Percentiles rank a stretch among this genome's conserved stretches.
Evolutionary conservation across 768 basidiomycete species (phyloP).

Genomic region (Heimioporus sp.): DNA sequence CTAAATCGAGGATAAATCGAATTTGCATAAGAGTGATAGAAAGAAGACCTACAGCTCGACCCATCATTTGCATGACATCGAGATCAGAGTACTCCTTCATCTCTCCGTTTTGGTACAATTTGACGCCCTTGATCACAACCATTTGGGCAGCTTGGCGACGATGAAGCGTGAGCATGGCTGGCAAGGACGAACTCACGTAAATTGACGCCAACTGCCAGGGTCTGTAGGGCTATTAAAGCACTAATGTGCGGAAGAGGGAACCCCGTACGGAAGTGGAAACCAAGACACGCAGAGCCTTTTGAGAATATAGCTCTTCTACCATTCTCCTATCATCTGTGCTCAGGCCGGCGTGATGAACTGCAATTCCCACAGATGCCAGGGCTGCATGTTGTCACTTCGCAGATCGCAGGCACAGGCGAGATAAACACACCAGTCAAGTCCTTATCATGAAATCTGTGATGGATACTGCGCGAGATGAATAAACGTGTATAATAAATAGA

Average conservation of each 20-base stretch:
- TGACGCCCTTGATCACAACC: conserved; percentile 91
- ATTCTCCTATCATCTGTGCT: conserved; percentile 65
- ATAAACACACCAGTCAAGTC: conserved; percentile 45
- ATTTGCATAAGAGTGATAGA: not conserved
- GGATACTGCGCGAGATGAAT: conserved; percentile 41
- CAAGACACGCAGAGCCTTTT: conserved; percentile 61
- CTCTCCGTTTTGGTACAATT: conserved; percentile 65
- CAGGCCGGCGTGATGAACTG: conserved; percentile 91
- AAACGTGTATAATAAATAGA: not conserved
- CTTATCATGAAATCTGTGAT: conserved; percentile 63
- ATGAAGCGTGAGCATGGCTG: not conserved
- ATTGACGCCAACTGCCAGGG: conserved; percentile 95
- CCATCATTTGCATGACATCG: conserved; percentile 96
- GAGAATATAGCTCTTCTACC: conserved; percentile 73
- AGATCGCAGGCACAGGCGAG: not conserved
- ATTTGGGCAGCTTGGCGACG: conserved; percentile 73
- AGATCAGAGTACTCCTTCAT: conserved; percentile 86
- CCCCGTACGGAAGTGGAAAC: conserved; percentile 78
- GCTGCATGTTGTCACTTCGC: conserved; percentile 35
- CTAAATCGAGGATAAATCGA: conserved; percentile 32
- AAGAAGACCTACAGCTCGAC: conserved; percentile 66
- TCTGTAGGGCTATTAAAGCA: conserved; percentile 45
- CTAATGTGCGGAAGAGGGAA: not conserved
- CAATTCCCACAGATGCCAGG: conserved; percentile 73
- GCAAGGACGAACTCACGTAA: conserved; percentile 56